Evolutionary conservation across 805 yeast genomes (phyloP).

Genomic region (Candida montana): DNA sequence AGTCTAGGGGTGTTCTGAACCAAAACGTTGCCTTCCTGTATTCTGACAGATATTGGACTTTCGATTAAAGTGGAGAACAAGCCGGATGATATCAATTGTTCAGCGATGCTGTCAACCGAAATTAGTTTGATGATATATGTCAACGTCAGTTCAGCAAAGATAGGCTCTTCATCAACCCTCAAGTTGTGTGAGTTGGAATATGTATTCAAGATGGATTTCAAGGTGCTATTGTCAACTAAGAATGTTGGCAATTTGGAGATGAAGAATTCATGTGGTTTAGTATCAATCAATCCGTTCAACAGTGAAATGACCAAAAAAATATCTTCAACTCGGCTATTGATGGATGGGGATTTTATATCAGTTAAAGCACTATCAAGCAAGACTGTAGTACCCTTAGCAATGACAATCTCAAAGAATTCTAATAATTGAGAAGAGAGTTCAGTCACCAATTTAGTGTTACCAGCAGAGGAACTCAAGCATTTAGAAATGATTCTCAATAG

Average conservation of each 20-base stretch:
- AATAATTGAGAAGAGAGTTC: constrained; percentile 47
- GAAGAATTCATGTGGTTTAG: constrained; percentile 44
- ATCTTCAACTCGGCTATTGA: constrained; percentile 55
- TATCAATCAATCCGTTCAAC: constrained; percentile 49
- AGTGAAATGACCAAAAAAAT: constrained; percentile 56
- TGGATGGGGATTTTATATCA: constrained; percentile 36
- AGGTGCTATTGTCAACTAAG: constrained; percentile 53
- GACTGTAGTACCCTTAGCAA: constrained; percentile 60
- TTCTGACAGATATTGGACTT: constrained; percentile 61
- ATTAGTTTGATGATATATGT: constrained; percentile 66
- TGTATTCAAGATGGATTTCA: constrained; percentile 55
- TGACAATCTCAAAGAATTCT: constrained; percentile 55
- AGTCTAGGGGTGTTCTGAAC: constrained; percentile 48
- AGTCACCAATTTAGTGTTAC: constrained; percentile 37
- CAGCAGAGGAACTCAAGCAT: constrained; percentile 38
- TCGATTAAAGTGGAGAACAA: constrained; percentile 64
- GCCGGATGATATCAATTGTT: constrained; percentile 57
- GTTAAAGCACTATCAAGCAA: constrained; percentile 55
- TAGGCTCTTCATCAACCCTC: constrained; percentile 55
- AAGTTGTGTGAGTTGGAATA: constrained; percentile 64
- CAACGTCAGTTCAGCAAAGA: constrained; percentile 68
- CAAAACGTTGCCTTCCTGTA: constrained; percentile 60
- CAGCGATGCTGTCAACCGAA: constrained; percentile 57
- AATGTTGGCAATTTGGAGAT: constrained; percentile 45
- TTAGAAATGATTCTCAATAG: constrained; percentile 54